Base-by-base conservation (phyloP, 768 basidiomycete species). In the Mycena amicta region DNA sequence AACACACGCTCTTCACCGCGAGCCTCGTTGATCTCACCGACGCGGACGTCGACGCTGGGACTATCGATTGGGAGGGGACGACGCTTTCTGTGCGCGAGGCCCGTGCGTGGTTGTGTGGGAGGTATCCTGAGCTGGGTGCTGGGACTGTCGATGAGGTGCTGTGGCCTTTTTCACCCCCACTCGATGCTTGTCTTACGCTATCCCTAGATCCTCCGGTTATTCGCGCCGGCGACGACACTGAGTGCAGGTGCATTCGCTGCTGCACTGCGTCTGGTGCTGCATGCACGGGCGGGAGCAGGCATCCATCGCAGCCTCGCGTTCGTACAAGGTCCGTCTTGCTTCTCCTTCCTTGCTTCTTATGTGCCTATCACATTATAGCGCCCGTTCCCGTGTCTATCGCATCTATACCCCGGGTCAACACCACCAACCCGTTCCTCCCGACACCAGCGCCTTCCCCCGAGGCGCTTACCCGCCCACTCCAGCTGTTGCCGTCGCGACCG, bases 231-330 rank as follows among this genome's bases (percentile, higher is more conserved):
- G n/a, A 76, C 80, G 56, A 67, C 67, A 4, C 72, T 84, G 30
- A 70, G 70, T 12, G 74, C 76, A 1, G 81, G 83, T 30, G 81
- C 83, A 52, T 83, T 84, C 64, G 83, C 83, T 58, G 82, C 83
- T 16, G 75, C 74, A 1, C 67, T 83, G 45, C 70, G 83, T 11
- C 78, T 84, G 12, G 75, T 81, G 5, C 60, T 74, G n/a, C 83
- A 84, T 41, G 71, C 66, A 31, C 67, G 43, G 8, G 66, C n/a
- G 80, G 81, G 28, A 72, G 73, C 46, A 69, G 75, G 27, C 8
- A 64, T 83, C 4, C 80, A 84, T 33, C 73, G 75, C 18, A 72
- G 73, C 8, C 73, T 84, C 20, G 82, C 80, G 0, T 84, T 84
- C 53, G 70, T 80, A 2, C 83, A 85, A 70, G 78, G 83, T 83